Base-by-base conservation (phyloP, 345 rosid genomes). In the Salix purpurea region DNA sequence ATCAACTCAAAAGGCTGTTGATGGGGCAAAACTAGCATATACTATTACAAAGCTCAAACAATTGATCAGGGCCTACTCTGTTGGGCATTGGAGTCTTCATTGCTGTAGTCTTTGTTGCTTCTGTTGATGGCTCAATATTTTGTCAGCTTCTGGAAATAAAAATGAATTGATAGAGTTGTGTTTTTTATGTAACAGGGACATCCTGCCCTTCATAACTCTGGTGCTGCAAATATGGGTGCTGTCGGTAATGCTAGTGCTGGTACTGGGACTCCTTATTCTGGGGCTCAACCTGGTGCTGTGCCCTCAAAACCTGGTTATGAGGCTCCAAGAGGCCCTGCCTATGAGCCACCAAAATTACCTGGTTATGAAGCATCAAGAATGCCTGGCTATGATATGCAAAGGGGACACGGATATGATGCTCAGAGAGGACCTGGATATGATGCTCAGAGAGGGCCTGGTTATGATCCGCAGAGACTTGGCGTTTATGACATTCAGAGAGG, bases 211-310 rank as follows among this genome's bases (percentile, higher is more conserved):
- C 56, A 85, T 74, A 46, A 46, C 52, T 46, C 52, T 14, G 78
- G 83, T 44, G 74, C 72, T 46, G 3, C 83, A 50, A 85, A 82
- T 71, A 67, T 76, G 50, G 88, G 73, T 39, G 16, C 67, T 26
- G 56, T 86, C 1, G 78, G 83, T 44, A 75, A 74, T 46, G 2
- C 83, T 56, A 84, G 82, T 71, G 67, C 75, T 61, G 88, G 72
- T 21, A 7, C 67, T 39, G 56, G 86, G 32, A 68, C 85, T n/a
- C 75, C 85, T 69, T 88, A 86, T 75, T 83, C 71, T 58, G 94
- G 93, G 80, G 73, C 84, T 82, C 99, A 90, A 66, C 79, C 89
- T 67, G 88, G 90, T n/a, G 74, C 85, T 26, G 84, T 73, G 71
- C 85, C 91, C 78, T 56, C 84, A 78, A 86, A 73, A 77, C 32